Percentiles rank a stretch among this genome's conserved stretches.
Conservation (phyloP, 495 filamentous ascomycete species). For the Aspergillus affinis region DNA sequence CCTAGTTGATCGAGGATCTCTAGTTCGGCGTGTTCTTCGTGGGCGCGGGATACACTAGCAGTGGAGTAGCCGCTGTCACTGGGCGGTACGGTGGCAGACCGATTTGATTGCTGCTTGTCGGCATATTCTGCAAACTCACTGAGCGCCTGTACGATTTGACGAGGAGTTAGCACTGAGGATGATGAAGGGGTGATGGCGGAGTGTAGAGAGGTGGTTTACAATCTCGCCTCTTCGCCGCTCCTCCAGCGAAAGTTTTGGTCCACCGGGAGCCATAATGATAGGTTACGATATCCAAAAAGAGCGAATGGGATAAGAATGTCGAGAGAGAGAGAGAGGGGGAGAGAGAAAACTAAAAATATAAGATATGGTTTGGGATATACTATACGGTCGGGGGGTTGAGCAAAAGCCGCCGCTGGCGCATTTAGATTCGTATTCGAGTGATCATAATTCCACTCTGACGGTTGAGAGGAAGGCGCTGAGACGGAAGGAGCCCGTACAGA, state of each 20-base stretch:
- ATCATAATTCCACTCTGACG: slow-evolving; percentile 40
- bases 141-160: slow-evolving; percentile 60
- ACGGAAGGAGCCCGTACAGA: slow-evolving; percentile 5
- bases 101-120: slow-evolving; percentile 84
- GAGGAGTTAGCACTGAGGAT: slow-evolving; percentile 13
- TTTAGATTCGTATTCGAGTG: slow-evolving; percentile 45
- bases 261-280: slow-evolving; percentile 32
- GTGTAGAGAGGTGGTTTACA: slow-evolving; percentile 43
- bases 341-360: neutral
- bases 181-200: slow-evolving; percentile 2
- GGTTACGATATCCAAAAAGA: neutral
- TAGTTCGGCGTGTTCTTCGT: slow-evolving; percentile 83
- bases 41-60: slow-evolving; percentile 34
- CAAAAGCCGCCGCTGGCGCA: slow-evolving; percentile 32
- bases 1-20: slow-evolving; percentile 87
- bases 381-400: slow-evolving; percentile 16
- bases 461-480: slow-evolving; percentile 7
- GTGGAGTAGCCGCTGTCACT: slow-evolving; percentile 48
- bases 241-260: slow-evolving; percentile 61
- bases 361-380: neutral
- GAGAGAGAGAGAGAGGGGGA: neutral
- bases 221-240: slow-evolving; percentile 85
- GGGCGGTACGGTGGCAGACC: slow-evolving; percentile 40
- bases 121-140: slow-evolving; percentile 98
- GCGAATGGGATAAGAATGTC: neutral